Evolutionary conservation across 176 grass and related monocot species (phyloP), one percentile per base, ranked within the genome.

Genomic region (Coix lacrymajobi): DNA sequence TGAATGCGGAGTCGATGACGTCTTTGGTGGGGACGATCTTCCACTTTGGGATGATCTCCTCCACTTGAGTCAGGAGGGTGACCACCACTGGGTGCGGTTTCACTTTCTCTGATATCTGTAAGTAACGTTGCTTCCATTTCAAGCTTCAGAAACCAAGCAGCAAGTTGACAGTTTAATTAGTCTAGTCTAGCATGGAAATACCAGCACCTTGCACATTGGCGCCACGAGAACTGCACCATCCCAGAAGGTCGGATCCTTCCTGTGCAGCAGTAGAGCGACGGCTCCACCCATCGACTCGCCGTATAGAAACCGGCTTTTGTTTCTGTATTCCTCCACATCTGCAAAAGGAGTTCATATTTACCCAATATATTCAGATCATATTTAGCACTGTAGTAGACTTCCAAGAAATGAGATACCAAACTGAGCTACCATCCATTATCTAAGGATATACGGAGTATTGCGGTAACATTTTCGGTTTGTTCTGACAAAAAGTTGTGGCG

Each of bases 201-300:
- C n/a, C n/a, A 22, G 71, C 34, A 99, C 96, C 96, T 99, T 99
- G 70, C 96, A 96, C 96, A 99, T 99, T 7, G 96, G 96, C 0
- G 93, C 91, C 0, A 88, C 91, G 22, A 99, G 93, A 29, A 96
- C 69, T 1, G 91, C 91, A 9, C 93, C 96, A 5, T 99, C 96
- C 96, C 93, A 99, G 69, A 93, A 99, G 41, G 72, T 79, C 0
- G 93, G 91, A 65, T 99, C 93, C 77, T 80, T 94, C 72, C 85
- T 79, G n/a, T 96, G 96, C 34, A 99, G 80, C 34, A 96, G 75
- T 0, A 99, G 87, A 3, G 93, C 46, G 2, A 96, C 89, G 0
- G 93, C 96, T 16, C 93, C 93, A 1, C 96, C 96, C 96, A 99
- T 99, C 2, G 96, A 98, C 85, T 98, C 96, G 2, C 96, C 91